Percentiles rank a stretch among this genome's conserved stretches.
Evolutionary conservation across 768 basidiomycete species (phyloP).

Genomic region (Lyophyllum atratum): DNA sequence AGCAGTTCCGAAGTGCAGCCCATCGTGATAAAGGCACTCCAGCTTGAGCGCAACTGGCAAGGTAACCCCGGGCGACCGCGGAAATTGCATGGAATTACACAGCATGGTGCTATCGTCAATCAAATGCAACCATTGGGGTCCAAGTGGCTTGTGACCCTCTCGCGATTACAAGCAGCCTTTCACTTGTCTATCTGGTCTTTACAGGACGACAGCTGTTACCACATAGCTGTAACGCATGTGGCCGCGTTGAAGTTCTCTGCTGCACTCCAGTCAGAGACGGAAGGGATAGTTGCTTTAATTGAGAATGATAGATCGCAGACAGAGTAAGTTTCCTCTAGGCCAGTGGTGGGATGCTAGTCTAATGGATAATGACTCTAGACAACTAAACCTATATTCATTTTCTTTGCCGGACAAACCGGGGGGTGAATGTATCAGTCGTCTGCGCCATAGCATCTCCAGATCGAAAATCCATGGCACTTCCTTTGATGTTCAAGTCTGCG

Average conservation of each 20-base stretch:
- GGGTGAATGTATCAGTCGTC: constrained; percentile 7
- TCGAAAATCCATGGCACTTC: constrained; percentile 20
- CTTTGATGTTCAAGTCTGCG: constrained; percentile 25
- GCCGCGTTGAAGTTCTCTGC: constrained; percentile 35
- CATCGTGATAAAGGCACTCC: constrained; percentile 43
- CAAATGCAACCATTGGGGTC: constrained; percentile 51
- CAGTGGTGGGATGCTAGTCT: neutral
- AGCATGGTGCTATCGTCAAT: constrained; percentile 41
- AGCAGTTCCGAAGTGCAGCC: constrained; percentile 41
- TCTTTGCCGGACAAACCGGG: constrained; percentile 15
- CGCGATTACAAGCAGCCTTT: constrained; percentile 29
- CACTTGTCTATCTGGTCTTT: constrained; percentile 48
- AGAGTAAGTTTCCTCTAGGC: constrained; percentile 2
- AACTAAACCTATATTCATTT: constrained; percentile 24
- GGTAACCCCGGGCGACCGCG: constrained; percentile 35
- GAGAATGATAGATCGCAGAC: constrained; percentile 10
- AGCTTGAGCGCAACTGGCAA: constrained; percentile 54
- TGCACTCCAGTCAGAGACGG: constrained; percentile 22
- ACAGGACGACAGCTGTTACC: constrained; percentile 26
- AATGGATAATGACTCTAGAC: constrained; percentile 1
- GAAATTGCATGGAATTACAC: constrained; percentile 36
- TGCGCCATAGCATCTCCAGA: constrained; percentile 14
- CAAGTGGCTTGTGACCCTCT: constrained; percentile 48
- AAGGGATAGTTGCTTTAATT: constrained; percentile 11
- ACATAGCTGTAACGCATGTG: constrained; percentile 29